Conservation (phyloP, 2,329 filamentous ascomycete genomes). For the Colletotrichum eleusines region DNA sequence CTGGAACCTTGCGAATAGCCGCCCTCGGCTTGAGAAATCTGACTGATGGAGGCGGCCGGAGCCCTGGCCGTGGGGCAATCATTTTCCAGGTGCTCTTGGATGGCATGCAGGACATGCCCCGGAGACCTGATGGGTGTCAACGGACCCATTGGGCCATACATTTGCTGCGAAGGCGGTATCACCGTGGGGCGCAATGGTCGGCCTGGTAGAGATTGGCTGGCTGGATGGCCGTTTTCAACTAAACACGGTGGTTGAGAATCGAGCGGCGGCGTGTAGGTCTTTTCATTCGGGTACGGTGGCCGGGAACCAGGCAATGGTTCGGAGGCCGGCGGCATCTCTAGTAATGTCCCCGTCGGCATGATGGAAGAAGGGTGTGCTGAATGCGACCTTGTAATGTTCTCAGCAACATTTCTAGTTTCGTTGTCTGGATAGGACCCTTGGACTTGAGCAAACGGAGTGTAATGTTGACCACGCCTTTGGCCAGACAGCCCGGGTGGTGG, state of each 20-base stretch:
- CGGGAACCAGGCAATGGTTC: neutral
- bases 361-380: too few relatives aligned
- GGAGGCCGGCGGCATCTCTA: too few relatives aligned
- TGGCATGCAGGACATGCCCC: constrained; percentile 40
- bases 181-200: constrained; percentile 29
- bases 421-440: neutral
- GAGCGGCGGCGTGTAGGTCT: neutral
- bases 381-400: neutral
- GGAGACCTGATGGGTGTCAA: constrained; percentile 27
- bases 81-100: constrained; percentile 39
- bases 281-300: neutral
- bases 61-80: neutral
- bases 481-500: neutral
- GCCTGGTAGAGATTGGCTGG: neutral
- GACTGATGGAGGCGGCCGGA: neutral
- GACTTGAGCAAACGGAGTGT: neutral
- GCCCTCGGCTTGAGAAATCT: neutral
- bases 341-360: too few relatives aligned
- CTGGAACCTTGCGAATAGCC: constrained; percentile 2
- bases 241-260: neutral
- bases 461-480: neutral
- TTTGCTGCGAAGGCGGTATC: constrained; percentile 12
- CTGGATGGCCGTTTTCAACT: neutral
- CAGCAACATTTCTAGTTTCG: neutral
- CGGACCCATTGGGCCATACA: constrained; percentile 2